These are phyloP conservation scores for Nicotiana knightiana DNA, from an alignment of 257 asterid species.

Conservation along the genomic window DNA sequence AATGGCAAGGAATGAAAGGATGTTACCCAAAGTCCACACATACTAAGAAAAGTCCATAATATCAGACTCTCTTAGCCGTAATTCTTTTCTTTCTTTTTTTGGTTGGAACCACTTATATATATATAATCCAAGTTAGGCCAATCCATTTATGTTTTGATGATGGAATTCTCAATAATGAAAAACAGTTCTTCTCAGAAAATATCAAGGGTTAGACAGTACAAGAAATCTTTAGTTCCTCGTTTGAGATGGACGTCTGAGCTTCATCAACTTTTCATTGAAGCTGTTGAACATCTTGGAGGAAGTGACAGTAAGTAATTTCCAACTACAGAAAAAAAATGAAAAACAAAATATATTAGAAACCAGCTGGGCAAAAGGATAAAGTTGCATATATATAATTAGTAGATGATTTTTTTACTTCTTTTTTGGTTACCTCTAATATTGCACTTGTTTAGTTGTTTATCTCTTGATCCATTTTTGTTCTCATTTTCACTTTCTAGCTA, in stretches of 20 bases:
- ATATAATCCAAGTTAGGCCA: neutral
- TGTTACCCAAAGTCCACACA: neutral
- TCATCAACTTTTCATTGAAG: constrained; percentile 26
- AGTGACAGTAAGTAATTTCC: constrained; percentile 18
- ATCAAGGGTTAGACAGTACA: constrained; percentile 22
- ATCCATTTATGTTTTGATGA: neutral
- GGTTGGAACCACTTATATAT: neutral
- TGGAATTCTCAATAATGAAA: neutral
- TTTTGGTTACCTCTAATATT: neutral
- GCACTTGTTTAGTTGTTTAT: neutral
- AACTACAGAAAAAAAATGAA: neutral
- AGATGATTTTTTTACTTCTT: neutral
- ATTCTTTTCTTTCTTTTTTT: neutral
- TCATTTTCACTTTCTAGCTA: neutral
- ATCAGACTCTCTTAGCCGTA: constrained; percentile 4
- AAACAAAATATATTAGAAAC: too few species aligned
- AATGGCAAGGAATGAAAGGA: neutral
- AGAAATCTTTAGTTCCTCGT: constrained; percentile 26
- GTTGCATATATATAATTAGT: too few species aligned
- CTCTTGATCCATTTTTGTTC: neutral
- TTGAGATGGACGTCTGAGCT: constrained; percentile 35
- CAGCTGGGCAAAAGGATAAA: too few species aligned
- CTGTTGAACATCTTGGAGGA: constrained; percentile 30
- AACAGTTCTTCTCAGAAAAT: neutral
- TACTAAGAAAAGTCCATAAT: constrained; percentile 13